Percentiles rank a stretch among this genome's conserved stretches.
Conservation (phyloP, 202 grass and related monocot genomes). For the Sporobolus alterniflorus region DNA sequence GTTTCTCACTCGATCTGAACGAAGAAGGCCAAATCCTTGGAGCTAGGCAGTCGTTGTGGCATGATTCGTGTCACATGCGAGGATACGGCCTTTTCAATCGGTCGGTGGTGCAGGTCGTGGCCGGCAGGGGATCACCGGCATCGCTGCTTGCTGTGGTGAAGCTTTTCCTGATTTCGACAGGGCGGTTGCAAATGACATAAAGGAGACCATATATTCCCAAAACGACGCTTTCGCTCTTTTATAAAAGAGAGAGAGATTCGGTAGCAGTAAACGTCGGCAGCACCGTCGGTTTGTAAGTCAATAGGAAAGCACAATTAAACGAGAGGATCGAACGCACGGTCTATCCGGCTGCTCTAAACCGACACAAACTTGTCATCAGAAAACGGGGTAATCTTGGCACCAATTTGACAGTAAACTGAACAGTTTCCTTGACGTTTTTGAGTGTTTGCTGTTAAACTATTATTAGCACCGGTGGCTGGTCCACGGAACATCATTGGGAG, state of each 20-base stretch:
- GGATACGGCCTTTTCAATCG: neutral
- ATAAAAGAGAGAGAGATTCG: slow-evolving; percentile 35
- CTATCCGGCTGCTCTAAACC: neutral
- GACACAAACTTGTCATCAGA: neutral
- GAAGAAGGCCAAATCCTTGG: slow-evolving; percentile 15
- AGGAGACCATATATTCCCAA: slow-evolving; percentile 44
- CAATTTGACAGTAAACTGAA: neutral
- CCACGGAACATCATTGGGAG: neutral
- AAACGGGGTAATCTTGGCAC: neutral
- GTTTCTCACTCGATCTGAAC: slow-evolving; percentile 41
- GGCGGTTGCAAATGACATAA: slow-evolving; percentile 48
- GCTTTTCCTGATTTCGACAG: slow-evolving; percentile 40
- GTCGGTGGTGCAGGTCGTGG: neutral
- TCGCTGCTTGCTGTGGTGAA: neutral
- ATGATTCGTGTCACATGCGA: slow-evolving; percentile 41
- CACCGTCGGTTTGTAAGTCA: slow-evolving; percentile 12
- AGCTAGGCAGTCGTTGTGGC: slow-evolving; percentile 8
- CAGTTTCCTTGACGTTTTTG: neutral
- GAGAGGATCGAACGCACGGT: neutral
- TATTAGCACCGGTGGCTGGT: too few relatives aligned
- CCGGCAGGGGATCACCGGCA: slow-evolving; percentile 26
- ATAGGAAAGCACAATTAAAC: neutral
- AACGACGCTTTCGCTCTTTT: slow-evolving; percentile 53
- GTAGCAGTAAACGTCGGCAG: neutral
- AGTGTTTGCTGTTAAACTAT: neutral